Base-by-base conservation (phyloP, 495 filamentous ascomycete species). In the Filosporella fistucella region DNA sequence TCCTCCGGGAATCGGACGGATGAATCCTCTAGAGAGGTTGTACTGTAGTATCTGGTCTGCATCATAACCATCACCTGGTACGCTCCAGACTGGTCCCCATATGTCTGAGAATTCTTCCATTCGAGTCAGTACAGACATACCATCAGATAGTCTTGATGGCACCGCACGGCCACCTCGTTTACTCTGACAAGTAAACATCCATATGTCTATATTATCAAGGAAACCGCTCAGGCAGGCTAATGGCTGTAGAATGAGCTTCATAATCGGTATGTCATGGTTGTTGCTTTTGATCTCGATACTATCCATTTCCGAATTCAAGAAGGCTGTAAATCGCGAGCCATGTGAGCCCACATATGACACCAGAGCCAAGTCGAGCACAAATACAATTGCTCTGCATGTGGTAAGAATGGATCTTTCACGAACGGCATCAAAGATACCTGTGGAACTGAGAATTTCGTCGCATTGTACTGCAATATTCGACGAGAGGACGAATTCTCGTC, bases 271-370 rank as follows among this genome's bases (percentile, higher is more conserved):
- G 12, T 35, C 32, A 5, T 13, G 32, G 4, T 4, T 35, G 18
- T 35, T 17, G 18, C 32, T 35, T 4, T 35, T 5, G 12, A 35
- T 35, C 12, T 35, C 32, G 12, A 35, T n/a, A 24, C 7, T 42
- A 3, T 42, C 39, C n/a, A 24, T 25, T 13, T 5, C 39, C 2
- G 20, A 28, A 5, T n/a, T 17, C 4, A 35, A 14, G 18, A 4
- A 4, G 18, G 32, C n/a, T 9, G 11, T 13, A 26, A 42, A 42
- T 2, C 10, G 22, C 5, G 39, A 25, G 6, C 39, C 18, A 28
- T 42, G 39, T 9, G 20, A 42, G 13, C 39, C 39, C 2, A 42
- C 23, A 25, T 42, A 42, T 2, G 39, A 42, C 8, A 42, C 39
- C 12, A 42, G 20, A n/a, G 17, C 39, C 9, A 42, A 12, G 13